Conservation (phyloP, 2,329 filamentous ascomycete genomes). For the Biscogniauxia mediterranea region DNA sequence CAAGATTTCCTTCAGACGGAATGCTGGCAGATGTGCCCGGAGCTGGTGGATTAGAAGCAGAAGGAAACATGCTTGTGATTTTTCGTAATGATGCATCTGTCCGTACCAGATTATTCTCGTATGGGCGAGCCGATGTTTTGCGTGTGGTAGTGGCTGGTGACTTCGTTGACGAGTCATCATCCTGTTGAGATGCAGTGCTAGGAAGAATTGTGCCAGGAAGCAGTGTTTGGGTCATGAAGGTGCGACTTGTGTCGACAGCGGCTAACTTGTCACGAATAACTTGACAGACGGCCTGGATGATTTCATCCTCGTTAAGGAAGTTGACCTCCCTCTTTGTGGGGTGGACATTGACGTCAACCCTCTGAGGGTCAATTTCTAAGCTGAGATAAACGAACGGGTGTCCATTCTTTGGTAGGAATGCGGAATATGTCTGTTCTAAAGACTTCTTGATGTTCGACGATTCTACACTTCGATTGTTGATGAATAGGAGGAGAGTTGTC, state of each 20-base stretch:
- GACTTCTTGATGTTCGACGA: slow-evolving; percentile 85
- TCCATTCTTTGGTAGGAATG: slow-evolving; percentile 87
- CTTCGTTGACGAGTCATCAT: slow-evolving; percentile 32
- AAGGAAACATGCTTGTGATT: slow-evolving; percentile 93
- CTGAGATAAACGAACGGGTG: slow-evolving; percentile 93
- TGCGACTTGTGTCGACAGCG: slow-evolving; percentile 87
- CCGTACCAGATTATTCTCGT: slow-evolving; percentile 85
- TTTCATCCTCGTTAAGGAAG: slow-evolving; percentile 96
- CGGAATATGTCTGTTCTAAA: slow-evolving; percentile 83
- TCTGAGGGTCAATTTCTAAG: slow-evolving; percentile 84
- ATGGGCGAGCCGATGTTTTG: slow-evolving; percentile 54
- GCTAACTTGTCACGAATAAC: slow-evolving; percentile 76
- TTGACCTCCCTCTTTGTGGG: slow-evolving; percentile 97
- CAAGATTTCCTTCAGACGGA: slow-evolving; percentile 25
- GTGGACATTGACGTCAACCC: slow-evolving; percentile 96
- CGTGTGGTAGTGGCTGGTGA: slow-evolving; percentile 33
- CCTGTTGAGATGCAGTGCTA: slow-evolving; percentile 25
- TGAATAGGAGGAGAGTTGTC: slow-evolving; percentile 85
- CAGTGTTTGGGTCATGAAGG: slow-evolving; percentile 90
- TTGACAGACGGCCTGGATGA: slow-evolving; percentile 81
- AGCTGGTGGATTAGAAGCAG: slow-evolving; percentile 41
- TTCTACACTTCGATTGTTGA: slow-evolving; percentile 93
- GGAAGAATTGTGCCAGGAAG: slow-evolving; percentile 62
- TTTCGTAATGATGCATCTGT: slow-evolving; percentile 88
- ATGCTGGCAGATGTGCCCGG: slow-evolving; percentile 27